Evolutionary conservation across 176 grass and related monocot genomes (phyloP).

Genomic region (Musa schizocarpa): DNA sequence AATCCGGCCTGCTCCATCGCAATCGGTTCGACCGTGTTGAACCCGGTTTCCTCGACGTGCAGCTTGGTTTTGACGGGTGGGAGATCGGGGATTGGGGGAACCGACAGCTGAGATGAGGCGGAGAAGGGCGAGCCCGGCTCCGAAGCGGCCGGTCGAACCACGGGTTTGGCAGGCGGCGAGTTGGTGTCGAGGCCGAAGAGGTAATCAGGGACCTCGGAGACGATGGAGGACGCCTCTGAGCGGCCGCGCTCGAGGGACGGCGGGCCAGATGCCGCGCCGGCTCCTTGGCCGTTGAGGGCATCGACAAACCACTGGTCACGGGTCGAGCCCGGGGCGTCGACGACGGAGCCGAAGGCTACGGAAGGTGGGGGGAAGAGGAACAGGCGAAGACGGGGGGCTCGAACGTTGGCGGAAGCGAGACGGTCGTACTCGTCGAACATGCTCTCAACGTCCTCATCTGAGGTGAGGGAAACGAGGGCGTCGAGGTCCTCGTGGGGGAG

Average conservation of each 20-base stretch:
- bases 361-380: slow-evolving; percentile 2
- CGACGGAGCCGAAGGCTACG: slow-evolving; percentile 40
- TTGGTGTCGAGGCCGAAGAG: slow-evolving; percentile 51
- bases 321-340: too few relatives aligned
- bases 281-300: not conserved
- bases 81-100: too few relatives aligned
- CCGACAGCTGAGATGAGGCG: too few relatives aligned
- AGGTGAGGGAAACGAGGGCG: slow-evolving; percentile 39
- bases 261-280: not conserved
- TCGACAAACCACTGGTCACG: slow-evolving; percentile 3
- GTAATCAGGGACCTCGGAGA: slow-evolving; percentile 71
- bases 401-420: slow-evolving; percentile 38
- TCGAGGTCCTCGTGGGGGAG: slow-evolving; percentile 38
- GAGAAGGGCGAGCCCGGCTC: too few relatives aligned
- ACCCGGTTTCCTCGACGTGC: too few relatives aligned
- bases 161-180: not conserved
- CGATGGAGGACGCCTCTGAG: slow-evolving; percentile 51
- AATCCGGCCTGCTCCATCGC: too few relatives aligned
- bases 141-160: too few relatives aligned
- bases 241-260: slow-evolving; percentile 33
- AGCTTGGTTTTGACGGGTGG: too few relatives aligned
- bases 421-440: slow-evolving; percentile 80
- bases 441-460: slow-evolving; percentile 81
- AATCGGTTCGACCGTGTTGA: too few relatives aligned
- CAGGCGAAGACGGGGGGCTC: slow-evolving; percentile 24